These are phyloP conservation scores for Aspergillus jensenii DNA, from an alignment of 2,329 filamentous ascomycete genomes.

Conservation along the genomic window DNA sequence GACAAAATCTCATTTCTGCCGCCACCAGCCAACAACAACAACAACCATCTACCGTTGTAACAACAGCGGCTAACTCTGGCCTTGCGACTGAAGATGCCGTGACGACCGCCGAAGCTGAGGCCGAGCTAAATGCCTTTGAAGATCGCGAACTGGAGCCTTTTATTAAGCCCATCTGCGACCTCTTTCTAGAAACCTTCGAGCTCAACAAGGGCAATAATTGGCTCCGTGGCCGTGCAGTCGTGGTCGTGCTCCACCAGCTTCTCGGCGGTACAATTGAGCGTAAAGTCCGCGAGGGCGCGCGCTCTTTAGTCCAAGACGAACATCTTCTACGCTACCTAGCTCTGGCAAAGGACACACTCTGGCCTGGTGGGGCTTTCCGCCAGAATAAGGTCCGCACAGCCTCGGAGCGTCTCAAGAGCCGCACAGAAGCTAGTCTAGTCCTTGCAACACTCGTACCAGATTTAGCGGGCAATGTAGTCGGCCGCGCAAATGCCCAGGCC, in stretches of 20 bases:
- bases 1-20: constrained; percentile 71
- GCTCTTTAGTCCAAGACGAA: constrained; percentile 72
- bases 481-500: constrained; percentile 83
- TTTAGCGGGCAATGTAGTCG: constrained; percentile 88
- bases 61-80: constrained; percentile 45
- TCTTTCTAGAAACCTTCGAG: constrained; percentile 94
- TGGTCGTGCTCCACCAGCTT: constrained; percentile 93
- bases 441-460: constrained; percentile 88
- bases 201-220: constrained; percentile 95
- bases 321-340: constrained; percentile 73
- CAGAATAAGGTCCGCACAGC: constrained; percentile 58
- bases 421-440: constrained; percentile 84
- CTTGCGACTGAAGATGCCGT: constrained; percentile 49
- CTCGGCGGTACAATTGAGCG: constrained; percentile 94
- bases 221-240: constrained; percentile 91
- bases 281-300: constrained; percentile 84
- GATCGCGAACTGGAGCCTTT: constrained; percentile 88
- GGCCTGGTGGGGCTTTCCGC: constrained; percentile 62
- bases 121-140: constrained; percentile 90
- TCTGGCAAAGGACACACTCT: constrained; percentile 73
- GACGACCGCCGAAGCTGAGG: constrained; percentile 75
- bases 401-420: constrained; percentile 74
- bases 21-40: constrained; percentile 56
- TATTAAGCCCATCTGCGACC: constrained; percentile 96
- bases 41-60: constrained; percentile 40